These are phyloP conservation scores for Vachellia pachyceras DNA, from an alignment of 306 rosid genomes.

Conservation along the genomic window DNA sequence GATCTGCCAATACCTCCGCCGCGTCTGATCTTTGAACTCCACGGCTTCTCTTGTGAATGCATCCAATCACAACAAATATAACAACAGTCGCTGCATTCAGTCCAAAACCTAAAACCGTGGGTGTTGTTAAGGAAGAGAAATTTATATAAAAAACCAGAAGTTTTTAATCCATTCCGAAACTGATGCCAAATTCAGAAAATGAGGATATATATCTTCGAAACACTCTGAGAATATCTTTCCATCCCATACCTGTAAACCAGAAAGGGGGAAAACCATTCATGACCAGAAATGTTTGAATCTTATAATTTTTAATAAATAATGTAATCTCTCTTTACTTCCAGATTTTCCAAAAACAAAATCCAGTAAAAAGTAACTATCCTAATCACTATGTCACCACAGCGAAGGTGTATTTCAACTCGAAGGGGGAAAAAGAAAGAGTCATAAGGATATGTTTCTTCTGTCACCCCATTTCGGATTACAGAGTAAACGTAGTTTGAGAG, in stretches of 20 bases:
- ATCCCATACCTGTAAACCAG: conserved; percentile 81
- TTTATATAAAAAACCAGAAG: conserved; percentile 3
- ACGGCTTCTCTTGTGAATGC: conserved; percentile 42
- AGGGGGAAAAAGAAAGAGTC: conserved; percentile 16
- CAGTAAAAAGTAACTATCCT: neutral
- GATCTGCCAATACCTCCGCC: conserved; percentile 30
- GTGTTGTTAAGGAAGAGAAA: conserved; percentile 62
- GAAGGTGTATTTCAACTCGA: conserved; percentile 20
- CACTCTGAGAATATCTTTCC: conserved; percentile 68
- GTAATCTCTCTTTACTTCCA: neutral
- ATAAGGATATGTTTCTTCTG: conserved; percentile 1
- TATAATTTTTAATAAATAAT: neutral
- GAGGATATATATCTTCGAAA: conserved; percentile 87
- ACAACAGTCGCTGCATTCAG: conserved; percentile 64
- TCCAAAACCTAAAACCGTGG: conserved; percentile 73
- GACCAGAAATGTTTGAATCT: conserved; percentile 14
- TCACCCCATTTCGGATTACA: conserved; percentile 1
- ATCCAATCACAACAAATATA: conserved; percentile 56
- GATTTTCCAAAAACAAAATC: conserved; percentile 7
- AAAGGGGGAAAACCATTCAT: conserved; percentile 21
- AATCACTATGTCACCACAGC: conserved; percentile 6
- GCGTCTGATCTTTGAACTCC: conserved; percentile 53
- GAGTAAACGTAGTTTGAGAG: conserved; percentile 17
- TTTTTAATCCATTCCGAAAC: conserved; percentile 8
- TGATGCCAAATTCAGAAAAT: conserved; percentile 15